A percentile compares a stretch with the other conserved stretches of the same genome.
Conservation (phyloP, 768 basidiomycete species). For the Lentinus brumalis region DNA sequence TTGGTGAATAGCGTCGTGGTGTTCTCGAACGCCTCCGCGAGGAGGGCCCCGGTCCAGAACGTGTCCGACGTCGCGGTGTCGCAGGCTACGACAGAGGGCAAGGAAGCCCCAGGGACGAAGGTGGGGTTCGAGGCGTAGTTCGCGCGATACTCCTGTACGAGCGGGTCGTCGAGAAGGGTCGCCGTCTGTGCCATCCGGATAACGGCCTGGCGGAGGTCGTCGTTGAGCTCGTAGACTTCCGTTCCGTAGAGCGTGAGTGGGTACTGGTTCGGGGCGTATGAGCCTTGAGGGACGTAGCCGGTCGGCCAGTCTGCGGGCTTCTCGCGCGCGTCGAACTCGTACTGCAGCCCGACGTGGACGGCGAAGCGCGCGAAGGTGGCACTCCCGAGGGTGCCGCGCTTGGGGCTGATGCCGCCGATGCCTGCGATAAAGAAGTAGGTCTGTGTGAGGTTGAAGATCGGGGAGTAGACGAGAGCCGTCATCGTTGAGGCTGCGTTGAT, state of each 20-base stretch:
- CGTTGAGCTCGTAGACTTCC: conserved; percentile 49
- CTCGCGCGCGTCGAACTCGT: conserved; percentile 46
- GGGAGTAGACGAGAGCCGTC: conserved; percentile 34
- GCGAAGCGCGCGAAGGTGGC: conserved; percentile 42
- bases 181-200: conserved; percentile 32
- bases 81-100: conserved; percentile 37
- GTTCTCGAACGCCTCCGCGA: conserved; percentile 40
- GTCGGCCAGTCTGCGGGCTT: conserved; percentile 39
- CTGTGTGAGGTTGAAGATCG: conserved; percentile 37
- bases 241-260: conserved; percentile 41
- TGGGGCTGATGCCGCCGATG: conserved; percentile 43
- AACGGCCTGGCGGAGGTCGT: conserved; percentile 37
- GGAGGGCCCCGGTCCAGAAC: conserved; percentile 39
- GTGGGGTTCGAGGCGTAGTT: conserved; percentile 26
- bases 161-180: conserved; percentile 35
- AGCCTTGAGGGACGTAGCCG: conserved; percentile 39
- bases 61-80: conserved; percentile 42
- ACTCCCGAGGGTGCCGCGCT: conserved; percentile 37
- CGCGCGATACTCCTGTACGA: conserved; percentile 35
- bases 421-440: conserved; percentile 48
- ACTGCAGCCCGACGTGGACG: conserved; percentile 40
- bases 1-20: conserved; percentile 39
- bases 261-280: conserved; percentile 28
- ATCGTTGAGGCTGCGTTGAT: conserved; percentile 43
- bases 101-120: conserved; percentile 34